Evolutionary conservation across 2,329 filamentous ascomycete genomes (phyloP), one percentile per base, ranked within the genome.

Genomic region (Fusarium setosum): DNA sequence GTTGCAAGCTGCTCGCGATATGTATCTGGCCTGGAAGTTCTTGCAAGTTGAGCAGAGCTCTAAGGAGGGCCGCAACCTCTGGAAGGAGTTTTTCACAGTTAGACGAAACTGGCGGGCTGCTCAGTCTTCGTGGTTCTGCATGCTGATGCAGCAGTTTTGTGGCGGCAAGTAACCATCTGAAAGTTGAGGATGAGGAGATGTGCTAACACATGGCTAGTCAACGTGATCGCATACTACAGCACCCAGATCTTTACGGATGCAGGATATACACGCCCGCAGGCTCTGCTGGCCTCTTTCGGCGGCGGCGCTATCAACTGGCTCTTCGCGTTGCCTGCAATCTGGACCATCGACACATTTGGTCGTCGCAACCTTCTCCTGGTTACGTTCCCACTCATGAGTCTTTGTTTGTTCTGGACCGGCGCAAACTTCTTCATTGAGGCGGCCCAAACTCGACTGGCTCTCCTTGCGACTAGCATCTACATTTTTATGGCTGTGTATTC

Each of bases 301-400:
- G 73, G 72, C 12, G 76, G 75, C 21, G 73, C 84, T 29, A 77
- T 86, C 56, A 86, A 86, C 73, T 86, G 85, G 69, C 37, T 85
- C 29, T 87, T 63, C 56, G 73, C 75, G 5, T 59, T 76, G 48
- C 75, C 75, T 8, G 75, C 74, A 10, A 65, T 78, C 29, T 75
- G 70, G 61, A 77, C 75, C 6, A 77, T 78, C 38, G 84, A 87
- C 64, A 86, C 83, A 0, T 86, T 81, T 61, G 85, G 84, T 12
- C 82, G 85, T 29, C 80, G 85, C n/a, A 76, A 81, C 21, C 74
- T 87, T 44, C 63, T 72, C n/a, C 67, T 72, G 38, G 71, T 69
- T 29, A 77, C 75, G 2, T 75, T 77, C 59, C 75, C 75, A 4
- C 61, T 74, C 54, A 73, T 77, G 69, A 68, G 67, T n/a, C 49